phyloP scores from a whole-genome alignment of 129 eudicot genomes.

The Centaurea solstitialis region DNA sequence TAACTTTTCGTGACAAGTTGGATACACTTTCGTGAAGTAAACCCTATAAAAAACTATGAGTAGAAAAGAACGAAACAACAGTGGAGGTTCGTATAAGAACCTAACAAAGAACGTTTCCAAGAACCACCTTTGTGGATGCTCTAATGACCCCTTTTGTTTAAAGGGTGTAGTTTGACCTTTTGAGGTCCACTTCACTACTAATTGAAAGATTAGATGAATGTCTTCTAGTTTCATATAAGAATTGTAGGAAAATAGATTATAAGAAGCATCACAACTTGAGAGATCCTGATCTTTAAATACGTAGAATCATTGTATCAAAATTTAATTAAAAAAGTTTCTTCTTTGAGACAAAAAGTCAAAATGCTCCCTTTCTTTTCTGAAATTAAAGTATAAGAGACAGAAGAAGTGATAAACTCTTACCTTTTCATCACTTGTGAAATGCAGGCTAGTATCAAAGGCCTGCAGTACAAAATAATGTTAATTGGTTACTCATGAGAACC shows the following conservation, averaged over 20 bases:
- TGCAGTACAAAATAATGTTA: conserved; percentile 29
- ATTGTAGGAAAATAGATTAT: not conserved
- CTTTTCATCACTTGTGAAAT: conserved; percentile 63
- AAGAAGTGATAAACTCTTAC: conserved; percentile 28
- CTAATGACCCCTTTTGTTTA: not conserved
- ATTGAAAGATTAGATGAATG: no score
- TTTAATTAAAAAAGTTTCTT: not conserved
- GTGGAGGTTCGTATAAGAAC: not conserved
- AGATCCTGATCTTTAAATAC: not conserved
- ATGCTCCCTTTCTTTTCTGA: not conserved
- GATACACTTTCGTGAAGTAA: no score
- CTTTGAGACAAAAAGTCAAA: conserved; percentile 12
- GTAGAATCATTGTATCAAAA: not conserved
- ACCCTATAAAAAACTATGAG: not conserved
- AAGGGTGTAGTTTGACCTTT: conserved; percentile 2
- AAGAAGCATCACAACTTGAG: not conserved
- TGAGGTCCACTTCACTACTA: not conserved
- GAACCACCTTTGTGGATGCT: not conserved
- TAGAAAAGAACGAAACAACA: not conserved
- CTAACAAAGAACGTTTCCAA: not conserved
- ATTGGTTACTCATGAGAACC: conserved; percentile 13
- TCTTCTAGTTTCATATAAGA: no score
- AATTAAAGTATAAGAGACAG: not conserved
- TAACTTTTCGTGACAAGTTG: no score
- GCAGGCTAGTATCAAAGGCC: conserved; percentile 47